Evolutionary conservation across 495 filamentous ascomycete species (phyloP), one percentile per base, ranked within the genome.

Genomic region (Neurospora terricola): DNA sequence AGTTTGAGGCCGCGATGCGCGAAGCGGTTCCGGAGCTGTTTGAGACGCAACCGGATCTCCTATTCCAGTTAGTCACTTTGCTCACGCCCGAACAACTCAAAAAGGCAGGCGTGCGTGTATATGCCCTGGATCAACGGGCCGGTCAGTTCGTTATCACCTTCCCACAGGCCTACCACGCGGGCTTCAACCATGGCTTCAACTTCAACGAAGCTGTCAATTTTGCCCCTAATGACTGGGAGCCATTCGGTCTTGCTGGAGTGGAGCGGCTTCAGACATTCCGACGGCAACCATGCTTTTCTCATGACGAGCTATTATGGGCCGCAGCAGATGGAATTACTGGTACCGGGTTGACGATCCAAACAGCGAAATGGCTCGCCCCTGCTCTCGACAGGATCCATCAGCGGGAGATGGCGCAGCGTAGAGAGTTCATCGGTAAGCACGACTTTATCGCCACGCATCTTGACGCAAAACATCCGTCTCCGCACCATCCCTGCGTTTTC

Each of bases 161-260:
- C 78, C 93, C 93, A 4, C 92, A 96, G 77, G 93, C 93, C 6
- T 97, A 97, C 75, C 93, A 96, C 81, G 93, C 93, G 10, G 93
- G 93, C 0, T 97, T 97, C 83, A 99, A 97, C 78, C 96, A 92
- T 79, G 96, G 91, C 9, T 99, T 99, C 86, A 99, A 99, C 79
- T 97, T 98, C 84, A 99, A 99, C 73, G 96, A 99, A 79, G 96
- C 96, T 2, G 96, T 99, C 73, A 99, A 99, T 79, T 98, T 99
- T 81, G 96, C 96, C 4, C 96, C 96, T 12, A 84, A 83, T n/a
- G 96, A 98, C 79, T 99, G 96, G 96, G 96, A 98, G 78, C 94
- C 93, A 1, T 96, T 89, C 83, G 96, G 96, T 6, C 92, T 95
- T 73, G 85, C 88, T 48, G 94, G 95, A 23, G 94, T 98, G 5